phyloP scores from a whole-genome alignment of 345 rosid species.

The Geranium brycei region DNA sequence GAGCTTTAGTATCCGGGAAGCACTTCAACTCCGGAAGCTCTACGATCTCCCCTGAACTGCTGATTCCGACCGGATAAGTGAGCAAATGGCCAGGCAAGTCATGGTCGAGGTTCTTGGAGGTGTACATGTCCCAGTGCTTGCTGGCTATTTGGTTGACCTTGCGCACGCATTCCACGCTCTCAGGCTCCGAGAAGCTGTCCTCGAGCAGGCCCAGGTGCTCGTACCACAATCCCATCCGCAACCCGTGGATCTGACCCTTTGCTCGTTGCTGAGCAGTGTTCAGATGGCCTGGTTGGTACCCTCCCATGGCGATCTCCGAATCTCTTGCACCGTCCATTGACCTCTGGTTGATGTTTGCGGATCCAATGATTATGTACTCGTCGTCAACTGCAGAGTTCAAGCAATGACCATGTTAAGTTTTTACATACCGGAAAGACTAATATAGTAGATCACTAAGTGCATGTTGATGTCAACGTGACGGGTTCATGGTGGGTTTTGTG shows the following conservation, averaged over 20 bases:
- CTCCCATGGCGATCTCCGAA: slow-evolving; percentile 45
- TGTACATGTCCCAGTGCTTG: slow-evolving; percentile 25
- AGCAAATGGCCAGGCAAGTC: slow-evolving; percentile 43
- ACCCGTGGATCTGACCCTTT: slow-evolving; percentile 40
- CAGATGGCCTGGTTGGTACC: slow-evolving; percentile 30
- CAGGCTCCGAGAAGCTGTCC: slow-evolving; percentile 22
- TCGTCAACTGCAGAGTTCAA: slow-evolving; percentile 26
- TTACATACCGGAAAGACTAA: neutral
- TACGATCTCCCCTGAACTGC: slow-evolving; percentile 16
- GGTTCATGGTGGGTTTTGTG: no score
- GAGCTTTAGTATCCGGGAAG: slow-evolving; percentile 38
- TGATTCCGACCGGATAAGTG: slow-evolving; percentile 26
- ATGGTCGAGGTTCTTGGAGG: slow-evolving; percentile 12
- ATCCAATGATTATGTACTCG: slow-evolving; percentile 36
- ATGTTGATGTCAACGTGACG: no score
- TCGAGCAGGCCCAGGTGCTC: slow-evolving; percentile 29
- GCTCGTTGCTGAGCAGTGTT: slow-evolving; percentile 11
- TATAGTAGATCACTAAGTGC: no score
- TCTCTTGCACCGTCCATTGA: slow-evolving; percentile 47
- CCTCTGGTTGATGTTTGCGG: slow-evolving; percentile 44
- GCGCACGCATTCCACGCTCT: slow-evolving; percentile 25
- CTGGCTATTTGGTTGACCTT: slow-evolving; percentile 26
- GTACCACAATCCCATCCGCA: slow-evolving; percentile 36
- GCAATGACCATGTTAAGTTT: neutral
- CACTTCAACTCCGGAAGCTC: slow-evolving; percentile 17